phyloP scores from a whole-genome alignment of 2,329 filamentous ascomycete species.

The Pseudogymnoascus sp. region DNA sequence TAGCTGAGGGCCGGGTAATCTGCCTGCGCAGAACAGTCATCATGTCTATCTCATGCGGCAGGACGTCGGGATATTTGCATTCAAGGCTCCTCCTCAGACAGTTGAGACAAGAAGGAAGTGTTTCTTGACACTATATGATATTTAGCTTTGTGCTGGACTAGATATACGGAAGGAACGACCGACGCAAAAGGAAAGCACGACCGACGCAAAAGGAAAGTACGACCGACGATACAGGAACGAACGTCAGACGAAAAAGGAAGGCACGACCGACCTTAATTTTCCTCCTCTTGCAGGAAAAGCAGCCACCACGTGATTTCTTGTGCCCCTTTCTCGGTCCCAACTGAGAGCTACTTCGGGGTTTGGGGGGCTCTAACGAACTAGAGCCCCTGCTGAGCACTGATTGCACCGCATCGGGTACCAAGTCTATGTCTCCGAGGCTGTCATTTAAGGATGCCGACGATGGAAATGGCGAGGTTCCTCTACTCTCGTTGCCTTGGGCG shows the following conservation, averaged over 20 bases:
- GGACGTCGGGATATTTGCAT: conserved; percentile 56
- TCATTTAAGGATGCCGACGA: not conserved
- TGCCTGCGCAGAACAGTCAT: conserved; percentile 14
- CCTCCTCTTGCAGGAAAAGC: conserved; percentile 61
- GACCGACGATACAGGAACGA: not conserved
- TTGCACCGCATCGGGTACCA: not conserved
- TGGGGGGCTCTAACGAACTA: not conserved
- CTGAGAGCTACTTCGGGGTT: not conserved
- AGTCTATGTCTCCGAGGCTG: not conserved
- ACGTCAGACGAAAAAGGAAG: not conserved
- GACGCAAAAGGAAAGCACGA: not conserved
- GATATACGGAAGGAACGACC: not conserved
- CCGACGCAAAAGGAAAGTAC: not conserved
- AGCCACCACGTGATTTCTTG: conserved; percentile 59
- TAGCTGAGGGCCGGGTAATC: conserved; percentile 14
- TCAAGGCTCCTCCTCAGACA: conserved; percentile 56
- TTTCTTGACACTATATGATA: conserved; percentile 54
- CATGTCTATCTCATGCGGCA: conserved; percentile 44
- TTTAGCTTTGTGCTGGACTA: not conserved
- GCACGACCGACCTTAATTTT: conserved; percentile 52
- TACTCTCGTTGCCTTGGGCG: not conserved
- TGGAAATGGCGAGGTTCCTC: not conserved
- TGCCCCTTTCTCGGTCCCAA: conserved; percentile 47
- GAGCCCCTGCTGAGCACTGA: not conserved
- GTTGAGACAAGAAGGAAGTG: conserved; percentile 55